These are phyloP conservation scores for Rhizophagus sp. DNA, from an alignment of 192 early-diverging fungal species.

Conservation along the genomic window DNA sequence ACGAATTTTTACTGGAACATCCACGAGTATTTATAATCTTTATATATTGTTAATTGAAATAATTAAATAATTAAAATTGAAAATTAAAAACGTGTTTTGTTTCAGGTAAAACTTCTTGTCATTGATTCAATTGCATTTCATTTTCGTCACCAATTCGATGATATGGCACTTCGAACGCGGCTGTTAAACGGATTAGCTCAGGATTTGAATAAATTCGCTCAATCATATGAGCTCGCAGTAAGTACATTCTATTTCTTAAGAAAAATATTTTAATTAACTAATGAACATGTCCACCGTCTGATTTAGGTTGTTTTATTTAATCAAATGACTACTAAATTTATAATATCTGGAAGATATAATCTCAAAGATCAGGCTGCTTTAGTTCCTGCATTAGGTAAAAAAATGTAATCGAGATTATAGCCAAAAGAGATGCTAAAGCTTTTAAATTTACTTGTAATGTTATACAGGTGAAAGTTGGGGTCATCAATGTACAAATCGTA, in stretches of 20 bases:
- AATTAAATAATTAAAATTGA: not conserved
- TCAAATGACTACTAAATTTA: constrained; percentile 31
- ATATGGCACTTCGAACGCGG: constrained; percentile 23
- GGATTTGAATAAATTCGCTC: constrained; percentile 19
- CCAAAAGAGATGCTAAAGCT: not conserved
- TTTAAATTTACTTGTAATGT: not conserved
- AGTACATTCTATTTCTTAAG: not conserved
- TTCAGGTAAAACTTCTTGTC: constrained; percentile 27
- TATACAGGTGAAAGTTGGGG: constrained; percentile 17
- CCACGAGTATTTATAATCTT: not conserved
- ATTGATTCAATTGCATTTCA: constrained; percentile 31
- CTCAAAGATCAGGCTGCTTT: constrained; percentile 6
- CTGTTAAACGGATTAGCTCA: constrained; percentile 22
- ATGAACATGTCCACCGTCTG: not conserved
- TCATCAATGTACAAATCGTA: constrained; percentile 15
- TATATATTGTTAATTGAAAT: not conserved
- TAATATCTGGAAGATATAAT: too few species aligned
- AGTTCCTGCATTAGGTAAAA: constrained; percentile 21
- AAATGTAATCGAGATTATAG: not conserved
- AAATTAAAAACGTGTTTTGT: too few species aligned
- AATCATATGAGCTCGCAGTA: constrained; percentile 22
- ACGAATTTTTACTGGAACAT: constrained; percentile 29
- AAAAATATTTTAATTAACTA: not conserved
- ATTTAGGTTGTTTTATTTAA: constrained; percentile 29
- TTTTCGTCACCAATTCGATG: constrained; percentile 17